These are phyloP conservation scores for Trichoderma erinaceum DNA, from an alignment of 495 filamentous ascomycete species.

Conservation along the genomic window DNA sequence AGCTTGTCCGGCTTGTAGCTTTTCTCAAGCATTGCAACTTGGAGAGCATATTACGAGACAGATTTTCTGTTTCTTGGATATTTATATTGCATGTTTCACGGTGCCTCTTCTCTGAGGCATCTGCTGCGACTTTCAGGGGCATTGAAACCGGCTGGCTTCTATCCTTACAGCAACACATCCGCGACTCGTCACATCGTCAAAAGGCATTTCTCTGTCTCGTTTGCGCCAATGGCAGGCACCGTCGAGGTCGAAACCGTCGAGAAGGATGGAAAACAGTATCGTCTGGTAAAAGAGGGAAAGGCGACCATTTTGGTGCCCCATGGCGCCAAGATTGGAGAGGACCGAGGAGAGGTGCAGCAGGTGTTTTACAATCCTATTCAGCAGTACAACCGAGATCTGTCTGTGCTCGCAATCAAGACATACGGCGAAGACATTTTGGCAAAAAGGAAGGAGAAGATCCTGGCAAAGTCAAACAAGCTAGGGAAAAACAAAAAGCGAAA, in stretches of 20 bases:
- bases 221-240: conserved; percentile 24
- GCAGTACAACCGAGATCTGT: conserved; percentile 95
- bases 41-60: not conserved
- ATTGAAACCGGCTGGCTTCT: not conserved
- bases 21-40: not conserved
- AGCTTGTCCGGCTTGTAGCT: not conserved
- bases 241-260: conserved; percentile 19
- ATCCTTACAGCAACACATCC: not conserved
- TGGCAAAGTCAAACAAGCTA: conserved; percentile 35
- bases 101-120: not conserved
- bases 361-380: conserved; percentile 99
- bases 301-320: conserved; percentile 36
- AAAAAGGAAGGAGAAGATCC: conserved; percentile 40
- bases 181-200: not conserved
- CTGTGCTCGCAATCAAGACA: conserved; percentile 79
- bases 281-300: conserved; percentile 40
- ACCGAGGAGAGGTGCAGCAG: conserved; percentile 52
- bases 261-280: conserved; percentile 36
- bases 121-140: not conserved
- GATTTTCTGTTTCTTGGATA: not conserved
- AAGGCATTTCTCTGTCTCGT: conserved; percentile 17
- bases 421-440: conserved; percentile 65
- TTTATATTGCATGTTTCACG: not conserved
- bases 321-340: conserved; percentile 17
- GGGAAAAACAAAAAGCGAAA: conserved; percentile 43